These are phyloP conservation scores for Colletotrichum cuscutae DNA, from an alignment of 2,329 filamentous ascomycete genomes.

Conservation along the genomic window DNA sequence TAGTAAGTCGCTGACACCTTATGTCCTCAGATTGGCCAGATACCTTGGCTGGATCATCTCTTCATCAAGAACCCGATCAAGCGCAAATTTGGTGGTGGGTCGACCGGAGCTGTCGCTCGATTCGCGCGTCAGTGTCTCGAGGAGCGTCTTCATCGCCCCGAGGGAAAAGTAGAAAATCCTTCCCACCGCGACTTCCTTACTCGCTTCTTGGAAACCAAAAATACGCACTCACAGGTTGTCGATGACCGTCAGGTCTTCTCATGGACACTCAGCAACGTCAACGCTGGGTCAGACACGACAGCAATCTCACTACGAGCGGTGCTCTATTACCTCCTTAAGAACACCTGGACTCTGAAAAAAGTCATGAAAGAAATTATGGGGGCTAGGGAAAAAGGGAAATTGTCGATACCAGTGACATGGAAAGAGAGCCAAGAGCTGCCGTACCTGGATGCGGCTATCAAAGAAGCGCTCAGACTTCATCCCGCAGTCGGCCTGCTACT, in stretches of 20 bases:
- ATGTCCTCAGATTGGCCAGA: slow-evolving; percentile 34
- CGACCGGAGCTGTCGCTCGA: slow-evolving; percentile 23
- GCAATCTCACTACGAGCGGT: slow-evolving; percentile 47
- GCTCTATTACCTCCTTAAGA: slow-evolving; percentile 51
- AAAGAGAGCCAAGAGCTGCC: slow-evolving; percentile 8
- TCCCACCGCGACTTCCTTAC: slow-evolving; percentile 45
- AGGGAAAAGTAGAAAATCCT: not conserved
- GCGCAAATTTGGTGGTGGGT: slow-evolving; percentile 38
- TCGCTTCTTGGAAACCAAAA: slow-evolving; percentile 47
- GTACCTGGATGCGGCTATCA: not conserved
- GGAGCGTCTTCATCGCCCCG: slow-evolving; percentile 14
- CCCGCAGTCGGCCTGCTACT: slow-evolving; percentile 3
- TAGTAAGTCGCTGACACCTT: not conserved
- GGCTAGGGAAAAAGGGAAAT: not conserved
- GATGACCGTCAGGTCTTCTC: slow-evolving; percentile 42
- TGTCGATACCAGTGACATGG: not conserved
- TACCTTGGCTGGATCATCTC: slow-evolving; percentile 41
- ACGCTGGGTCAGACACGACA: slow-evolving; percentile 51
- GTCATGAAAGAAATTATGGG: slow-evolving; percentile 10
- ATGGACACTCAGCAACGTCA: slow-evolving; percentile 40
- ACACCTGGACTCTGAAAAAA: slow-evolving; percentile 41
- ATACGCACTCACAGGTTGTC: slow-evolving; percentile 45
- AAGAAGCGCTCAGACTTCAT: slow-evolving; percentile 15
- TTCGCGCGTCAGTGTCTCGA: slow-evolving; percentile 28
- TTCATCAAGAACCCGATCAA: slow-evolving; percentile 43